Percentiles rank a stretch among this genome's conserved stretches.
These are phyloP conservation scores for Delphinella strobiligena DNA, from an alignment of 2,329 filamentous ascomycete species.

Conservation along the genomic window DNA sequence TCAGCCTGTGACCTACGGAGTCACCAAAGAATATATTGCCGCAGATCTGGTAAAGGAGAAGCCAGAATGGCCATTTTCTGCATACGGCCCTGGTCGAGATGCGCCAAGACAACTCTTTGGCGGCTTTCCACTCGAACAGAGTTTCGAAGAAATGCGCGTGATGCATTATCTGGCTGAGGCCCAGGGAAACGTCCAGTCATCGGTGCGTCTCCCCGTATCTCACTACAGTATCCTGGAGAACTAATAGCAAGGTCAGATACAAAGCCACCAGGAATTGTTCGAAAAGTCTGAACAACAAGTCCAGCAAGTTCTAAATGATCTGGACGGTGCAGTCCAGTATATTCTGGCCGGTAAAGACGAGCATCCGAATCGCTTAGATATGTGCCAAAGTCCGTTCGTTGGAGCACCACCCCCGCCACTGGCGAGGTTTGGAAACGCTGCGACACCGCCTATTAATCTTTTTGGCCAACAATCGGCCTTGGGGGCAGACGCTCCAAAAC, in stretches of 20 bases:
- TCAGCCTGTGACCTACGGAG: slow-evolving; percentile 31
- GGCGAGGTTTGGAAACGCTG: slow-evolving; percentile 15
- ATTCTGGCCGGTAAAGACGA: slow-evolving; percentile 53
- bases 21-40: slow-evolving; percentile 49
- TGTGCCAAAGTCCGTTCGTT: slow-evolving; percentile 34
- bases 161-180: slow-evolving; percentile 55
- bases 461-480: slow-evolving; percentile 10
- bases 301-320: slow-evolving; percentile 53
- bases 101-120: slow-evolving; percentile 76
- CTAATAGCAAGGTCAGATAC: slow-evolving; percentile 23
- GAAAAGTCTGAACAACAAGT: slow-evolving; percentile 59
- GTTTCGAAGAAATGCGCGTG: slow-evolving; percentile 74
- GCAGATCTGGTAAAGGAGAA: slow-evolving; percentile 57
- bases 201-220: slow-evolving; percentile 27
- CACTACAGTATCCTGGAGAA: neutral
- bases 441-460: too few relatives aligned
- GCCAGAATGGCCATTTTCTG: slow-evolving; percentile 76
- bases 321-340: slow-evolving; percentile 61
- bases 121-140: slow-evolving; percentile 66
- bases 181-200: slow-evolving; percentile 45
- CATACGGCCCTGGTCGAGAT: slow-evolving; percentile 67
- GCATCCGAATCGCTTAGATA: slow-evolving; percentile 64
- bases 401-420: slow-evolving; percentile 15
- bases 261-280: slow-evolving; percentile 49
- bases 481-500: neutral